A percentile compares a stretch with the other conserved stretches of the same genome.
Conservation (phyloP, 176 grass and related monocot genomes). For the Panicum miliaceum region DNA sequence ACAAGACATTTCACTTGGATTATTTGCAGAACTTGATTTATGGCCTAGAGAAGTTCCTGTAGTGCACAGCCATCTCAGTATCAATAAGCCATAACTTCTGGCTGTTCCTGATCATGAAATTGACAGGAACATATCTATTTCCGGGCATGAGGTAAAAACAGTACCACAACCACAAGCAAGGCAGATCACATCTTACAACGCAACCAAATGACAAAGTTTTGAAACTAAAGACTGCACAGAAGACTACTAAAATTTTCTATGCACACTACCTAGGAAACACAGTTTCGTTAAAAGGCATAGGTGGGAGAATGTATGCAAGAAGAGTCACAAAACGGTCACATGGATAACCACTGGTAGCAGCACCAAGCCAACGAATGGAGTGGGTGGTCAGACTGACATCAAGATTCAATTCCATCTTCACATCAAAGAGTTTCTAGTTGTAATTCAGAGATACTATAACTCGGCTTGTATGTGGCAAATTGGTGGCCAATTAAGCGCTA, state of each 20-base stretch:
- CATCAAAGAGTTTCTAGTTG: background rate
- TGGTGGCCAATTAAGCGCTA: background rate
- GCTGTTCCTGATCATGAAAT: background rate
- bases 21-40: slow-evolving; percentile 78
- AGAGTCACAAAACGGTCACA: background rate
- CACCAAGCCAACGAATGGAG: background rate
- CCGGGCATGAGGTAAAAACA: background rate
- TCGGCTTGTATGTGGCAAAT: background rate
- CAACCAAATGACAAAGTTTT: background rate
- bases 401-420: background rate
- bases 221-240: slow-evolving; percentile 13
- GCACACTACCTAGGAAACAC: background rate
- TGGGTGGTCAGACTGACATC: background rate
- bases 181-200: background rate
- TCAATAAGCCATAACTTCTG: slow-evolving; percentile 6
- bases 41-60: slow-evolving; percentile 91
- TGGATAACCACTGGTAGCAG: background rate
- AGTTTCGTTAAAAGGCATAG: background rate
- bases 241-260: background rate
- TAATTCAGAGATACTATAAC: background rate
- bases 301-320: background rate
- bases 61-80: background rate
- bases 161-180: background rate
- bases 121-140: background rate
- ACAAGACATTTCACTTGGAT: background rate